Base-by-base conservation (phyloP, 768 basidiomycete species). In the Aureoboletus auriporus region DNA sequence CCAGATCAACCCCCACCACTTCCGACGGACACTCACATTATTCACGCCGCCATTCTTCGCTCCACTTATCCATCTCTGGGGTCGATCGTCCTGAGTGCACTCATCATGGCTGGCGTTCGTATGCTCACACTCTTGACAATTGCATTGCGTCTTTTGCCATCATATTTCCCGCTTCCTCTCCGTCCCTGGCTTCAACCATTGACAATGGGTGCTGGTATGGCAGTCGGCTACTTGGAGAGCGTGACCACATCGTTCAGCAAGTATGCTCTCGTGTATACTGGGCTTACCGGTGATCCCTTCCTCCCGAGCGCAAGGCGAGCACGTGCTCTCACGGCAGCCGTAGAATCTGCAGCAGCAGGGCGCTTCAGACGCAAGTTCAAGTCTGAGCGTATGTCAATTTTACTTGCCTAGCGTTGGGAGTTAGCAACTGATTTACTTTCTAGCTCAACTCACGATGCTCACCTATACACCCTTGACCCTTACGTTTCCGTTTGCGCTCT, bases 61-160 rank as follows among this genome's bases (percentile, higher is more conserved):
- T 80, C 93, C 0, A 84, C 84, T 1, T 84, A 86, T 5, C 84
- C 89, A 1, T 93, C 87, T 0, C 69, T 94, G 6, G 94, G 94
- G 3, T 83, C 84, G 0, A 80, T 93, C 44, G 80, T 79, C 47
- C 72, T 93, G 42, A 79, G 90, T 4, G 81, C 89, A 0, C 75
- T 93, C 30, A 77, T 93, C 36, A 78, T 93, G 39, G 83, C 92
- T 5, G 63, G 75, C 37, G 74, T 89, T n/a, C 82, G 84, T 14
- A 52, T 83, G 4, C 72, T 88, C 41, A 68, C 74, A 0, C 64
- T 84, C 4, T 37, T 79, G 20, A 72, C 74, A 0, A 44, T 79
- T 12, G 71, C 75, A 45, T 68, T 89, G 6, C 76, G 79, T 16
- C 73, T 76, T 13, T 63, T 84, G 1, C 84, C 86, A 0, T 53